Percentiles rank a stretch among this genome's conserved stretches.
phyloP scores from a whole-genome alignment of 2,329 filamentous ascomycete genomes.

The Penicillium sp. region DNA sequence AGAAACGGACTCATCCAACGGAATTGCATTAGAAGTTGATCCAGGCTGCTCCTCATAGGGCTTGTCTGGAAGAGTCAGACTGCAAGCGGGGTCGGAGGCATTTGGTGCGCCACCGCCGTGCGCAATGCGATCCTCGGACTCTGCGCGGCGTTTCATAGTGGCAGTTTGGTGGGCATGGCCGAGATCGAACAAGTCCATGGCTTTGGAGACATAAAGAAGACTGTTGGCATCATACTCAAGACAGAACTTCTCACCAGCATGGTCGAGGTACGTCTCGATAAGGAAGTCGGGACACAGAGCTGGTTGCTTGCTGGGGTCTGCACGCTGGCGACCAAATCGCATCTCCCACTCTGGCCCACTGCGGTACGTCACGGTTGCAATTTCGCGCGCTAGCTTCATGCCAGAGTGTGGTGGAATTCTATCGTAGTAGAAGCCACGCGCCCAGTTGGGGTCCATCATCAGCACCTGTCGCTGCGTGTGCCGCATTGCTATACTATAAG shows the following conservation, averaged over 20 bases:
- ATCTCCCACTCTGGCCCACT: conserved; percentile 97
- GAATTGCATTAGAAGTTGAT: conserved; percentile 39
- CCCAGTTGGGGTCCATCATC: conserved; percentile 99
- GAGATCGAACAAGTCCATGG: conserved; percentile 97
- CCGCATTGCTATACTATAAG: conserved; percentile 97
- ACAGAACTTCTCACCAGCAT: conserved; percentile 97
- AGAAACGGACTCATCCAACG: conserved; percentile 32
- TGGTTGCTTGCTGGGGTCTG: conserved; percentile 80
- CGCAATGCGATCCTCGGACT: conserved; percentile 59
- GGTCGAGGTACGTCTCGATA: conserved; percentile 96
- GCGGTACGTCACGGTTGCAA: conserved; percentile 95
- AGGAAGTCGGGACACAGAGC: conserved; percentile 96
- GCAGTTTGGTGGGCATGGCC: conserved; percentile 67
- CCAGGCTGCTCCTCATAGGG: conserved; percentile 86
- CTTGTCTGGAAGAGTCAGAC: conserved; percentile 72
- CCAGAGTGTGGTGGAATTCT: conserved; percentile 85
- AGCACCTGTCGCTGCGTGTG: conserved; percentile 96
- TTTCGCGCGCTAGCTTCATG: conserved; percentile 97
- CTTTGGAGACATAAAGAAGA: conserved; percentile 92
- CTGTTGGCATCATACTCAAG: conserved; percentile 96
- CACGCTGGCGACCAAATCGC: conserved; percentile 81
- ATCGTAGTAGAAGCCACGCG: conserved; percentile 89
- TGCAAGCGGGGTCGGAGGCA: conserved; percentile 59
- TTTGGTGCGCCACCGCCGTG: conserved; percentile 38
- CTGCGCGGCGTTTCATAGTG: conserved; percentile 60